Conservation (phyloP, 192 early-diverging fungal species). For the Nowakowskiella sp. region DNA sequence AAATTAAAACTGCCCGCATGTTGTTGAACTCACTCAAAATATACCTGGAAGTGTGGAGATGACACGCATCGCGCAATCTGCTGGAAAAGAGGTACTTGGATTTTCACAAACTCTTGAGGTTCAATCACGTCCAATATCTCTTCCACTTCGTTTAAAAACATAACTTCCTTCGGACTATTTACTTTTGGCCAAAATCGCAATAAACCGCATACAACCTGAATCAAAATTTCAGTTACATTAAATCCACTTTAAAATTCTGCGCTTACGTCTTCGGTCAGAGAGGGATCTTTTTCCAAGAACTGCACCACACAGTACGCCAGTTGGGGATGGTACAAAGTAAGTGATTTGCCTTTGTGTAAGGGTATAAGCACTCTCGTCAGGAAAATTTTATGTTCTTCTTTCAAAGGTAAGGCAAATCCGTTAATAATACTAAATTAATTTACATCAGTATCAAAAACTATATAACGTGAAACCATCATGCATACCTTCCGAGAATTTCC, state of each 20-base stretch:
- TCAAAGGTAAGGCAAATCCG: conserved; percentile 95
- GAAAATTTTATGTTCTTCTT: conserved; percentile 98
- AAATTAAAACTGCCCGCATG: background rate
- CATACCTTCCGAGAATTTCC: conserved; percentile 93
- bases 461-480: conserved; percentile 3
- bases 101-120: conserved; percentile 78
- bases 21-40: background rate
- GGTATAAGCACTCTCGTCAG: conserved; percentile 87
- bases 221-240: conserved; percentile 1
- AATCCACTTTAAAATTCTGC: background rate
- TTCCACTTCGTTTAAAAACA: conserved; percentile 98
- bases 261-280: conserved; percentile 75
- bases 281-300: conserved; percentile 96
- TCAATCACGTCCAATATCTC: conserved; percentile 95
- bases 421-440: conserved; percentile 85
- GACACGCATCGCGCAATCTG: conserved; percentile 87
- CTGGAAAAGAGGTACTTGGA: conserved; percentile 87
- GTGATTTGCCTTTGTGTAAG: conserved; percentile 90
- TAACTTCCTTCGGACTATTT: conserved; percentile 98
- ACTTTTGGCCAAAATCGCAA: conserved; percentile 98
- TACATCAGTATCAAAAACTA: conserved; percentile 2
- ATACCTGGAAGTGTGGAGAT: conserved; percentile 96
- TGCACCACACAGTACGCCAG: conserved; percentile 97
- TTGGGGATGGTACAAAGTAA: conserved; percentile 94
- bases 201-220: conserved; percentile 75